These are phyloP conservation scores for Metschnikowia kofuensis DNA, from an alignment of 805 yeast species.

Conservation along the genomic window DNA sequence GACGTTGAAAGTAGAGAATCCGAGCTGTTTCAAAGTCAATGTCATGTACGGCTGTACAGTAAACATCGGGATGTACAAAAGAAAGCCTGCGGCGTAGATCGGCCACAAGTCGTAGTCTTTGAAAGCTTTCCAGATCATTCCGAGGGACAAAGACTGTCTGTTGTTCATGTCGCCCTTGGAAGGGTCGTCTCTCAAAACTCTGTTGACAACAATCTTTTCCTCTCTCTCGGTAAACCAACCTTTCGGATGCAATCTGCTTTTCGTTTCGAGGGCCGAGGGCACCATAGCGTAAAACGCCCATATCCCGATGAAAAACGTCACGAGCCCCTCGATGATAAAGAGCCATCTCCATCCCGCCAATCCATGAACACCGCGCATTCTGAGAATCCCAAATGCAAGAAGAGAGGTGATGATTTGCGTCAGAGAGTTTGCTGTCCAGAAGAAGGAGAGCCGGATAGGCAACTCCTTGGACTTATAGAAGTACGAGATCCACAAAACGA, in stretches of 20 bases:
- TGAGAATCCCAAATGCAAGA: constrained; percentile 50
- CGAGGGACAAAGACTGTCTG: constrained; percentile 48
- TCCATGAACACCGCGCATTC: constrained; percentile 44
- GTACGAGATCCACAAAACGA: constrained; percentile 56
- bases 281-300: constrained; percentile 47
- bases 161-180: constrained; percentile 60
- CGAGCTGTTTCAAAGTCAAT: constrained; percentile 44
- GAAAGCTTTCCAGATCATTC: constrained; percentile 39
- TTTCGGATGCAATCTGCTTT: constrained; percentile 45
- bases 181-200: constrained; percentile 62
- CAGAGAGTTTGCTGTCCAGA: constrained; percentile 54
- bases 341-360: constrained; percentile 62
- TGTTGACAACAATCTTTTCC: constrained; percentile 54
- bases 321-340: constrained; percentile 59
- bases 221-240: constrained; percentile 52
- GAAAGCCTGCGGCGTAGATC: constrained; percentile 45
- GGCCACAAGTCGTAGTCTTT: constrained; percentile 57
- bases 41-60: constrained; percentile 42
- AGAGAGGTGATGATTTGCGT: constrained; percentile 47
- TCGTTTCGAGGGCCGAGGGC: constrained; percentile 52
- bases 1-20: constrained; percentile 51
- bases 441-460: constrained; percentile 55
- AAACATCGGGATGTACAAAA: constrained; percentile 22
- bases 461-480: constrained; percentile 61
- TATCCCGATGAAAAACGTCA: constrained; percentile 54